Evolutionary conservation across 2,329 filamentous ascomycete genomes (phyloP), one percentile per base, ranked within the genome.

Genomic region (Alternaria ethzedia): DNA sequence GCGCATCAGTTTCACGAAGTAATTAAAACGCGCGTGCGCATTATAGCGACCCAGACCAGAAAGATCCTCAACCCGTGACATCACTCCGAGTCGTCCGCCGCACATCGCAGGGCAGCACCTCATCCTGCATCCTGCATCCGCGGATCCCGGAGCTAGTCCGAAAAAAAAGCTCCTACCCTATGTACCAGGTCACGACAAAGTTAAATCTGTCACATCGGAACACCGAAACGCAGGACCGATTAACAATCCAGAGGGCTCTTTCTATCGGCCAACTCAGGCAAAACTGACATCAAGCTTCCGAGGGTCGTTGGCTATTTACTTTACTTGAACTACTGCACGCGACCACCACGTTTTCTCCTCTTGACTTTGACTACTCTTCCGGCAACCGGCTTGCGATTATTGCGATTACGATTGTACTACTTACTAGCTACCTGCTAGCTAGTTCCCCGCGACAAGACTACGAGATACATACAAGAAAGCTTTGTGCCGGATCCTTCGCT

Each of bases 61-160:
- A 21, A 28, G 28, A 52, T 20, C 6, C 20, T 15, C 20, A 30
- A 51, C 20, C 26, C 21, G 51, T 61, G 58, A 61, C 58, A 61
- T 61, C 56, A 58, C 56, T 41, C 36, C 36, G 36, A 41, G 15
- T 41, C 36, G 36, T 41, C 36, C 36, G 36, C 15, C 36, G 36
- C 36, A 5, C 36, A 41, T 41, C 36, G 36, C 36, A 41, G 36
- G 5, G 30, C 32, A 36, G 30, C 36, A 41, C 36, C 36, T 41
- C n/a, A 41, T 41, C 4, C 1, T 17, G 36, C 36, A 41, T 41
- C 36, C 13, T 28, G 51, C 58, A 61, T 61, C 58, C 58, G 58
- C 52, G 52, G 51, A 50, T 61, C 58, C 58, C 58, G 58, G 52
- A 57, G 58, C 58, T 61, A 61, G 32, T 25, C 21, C 28, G 23